Evolutionary conservation across 2,329 filamentous ascomycete genomes (phyloP).

Genomic region (Neonectria punicea): DNA sequence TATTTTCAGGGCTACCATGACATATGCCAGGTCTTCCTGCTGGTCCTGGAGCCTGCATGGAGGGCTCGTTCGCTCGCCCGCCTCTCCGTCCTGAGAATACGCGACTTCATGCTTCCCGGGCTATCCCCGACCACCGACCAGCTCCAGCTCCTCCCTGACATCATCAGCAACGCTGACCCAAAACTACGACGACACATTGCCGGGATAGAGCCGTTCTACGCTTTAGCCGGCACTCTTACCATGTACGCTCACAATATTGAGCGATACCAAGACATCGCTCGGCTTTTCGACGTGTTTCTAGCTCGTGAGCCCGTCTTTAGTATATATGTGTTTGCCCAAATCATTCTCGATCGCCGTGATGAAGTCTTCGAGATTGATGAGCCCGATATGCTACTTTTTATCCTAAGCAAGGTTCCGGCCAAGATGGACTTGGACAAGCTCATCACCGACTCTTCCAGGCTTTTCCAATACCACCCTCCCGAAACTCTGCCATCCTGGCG

Average conservation of each 20-base stretch:
- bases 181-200: constrained; percentile 80
- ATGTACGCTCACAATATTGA: constrained; percentile 97
- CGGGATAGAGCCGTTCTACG: constrained; percentile 87
- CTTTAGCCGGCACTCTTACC: constrained; percentile 90
- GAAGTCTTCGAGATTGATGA: constrained; percentile 94
- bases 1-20: constrained; percentile 99
- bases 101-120: constrained; percentile 96
- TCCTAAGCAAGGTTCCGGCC: constrained; percentile 86
- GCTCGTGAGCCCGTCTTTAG: constrained; percentile 88
- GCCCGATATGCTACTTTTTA: constrained; percentile 90
- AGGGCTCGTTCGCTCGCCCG: constrained; percentile 75
- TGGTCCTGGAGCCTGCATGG: constrained; percentile 76
- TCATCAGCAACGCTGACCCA: constrained; percentile 78
- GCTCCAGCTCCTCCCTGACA: constrained; percentile 85
- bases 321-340: constrained; percentile 91
- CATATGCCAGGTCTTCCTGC: constrained; percentile 93
- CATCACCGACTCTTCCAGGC: constrained; percentile 70
- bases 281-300: constrained; percentile 92
- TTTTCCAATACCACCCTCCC: constrained; percentile 77
- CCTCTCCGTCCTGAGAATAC: constrained; percentile 89
- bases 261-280: constrained; percentile 86
- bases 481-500: constrained; percentile 77
- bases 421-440: constrained; percentile 83
- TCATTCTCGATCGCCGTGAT: constrained; percentile 80
- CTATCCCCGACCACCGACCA: constrained; percentile 84